Percentiles rank a stretch among this genome's conserved stretches.
These are phyloP conservation scores for Rubia yunnanensis DNA, from an alignment of 257 asterid genomes.

Conservation along the genomic window DNA sequence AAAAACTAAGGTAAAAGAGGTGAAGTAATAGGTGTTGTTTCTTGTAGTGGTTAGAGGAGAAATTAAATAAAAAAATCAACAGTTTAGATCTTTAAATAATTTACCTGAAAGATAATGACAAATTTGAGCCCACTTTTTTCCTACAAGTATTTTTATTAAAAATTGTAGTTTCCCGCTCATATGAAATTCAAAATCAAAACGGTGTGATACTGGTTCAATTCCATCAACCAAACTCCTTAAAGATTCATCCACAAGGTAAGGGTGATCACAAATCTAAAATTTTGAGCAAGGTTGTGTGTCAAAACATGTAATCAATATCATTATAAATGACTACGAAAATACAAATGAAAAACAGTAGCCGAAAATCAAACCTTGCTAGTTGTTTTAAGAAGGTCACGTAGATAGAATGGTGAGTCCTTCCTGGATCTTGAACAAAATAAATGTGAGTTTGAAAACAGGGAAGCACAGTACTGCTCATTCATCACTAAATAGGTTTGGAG, in stretches of 20 bases:
- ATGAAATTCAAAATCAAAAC: slow-evolving; percentile 41
- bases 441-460: slow-evolving; percentile 37
- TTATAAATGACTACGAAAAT: too few relatives aligned
- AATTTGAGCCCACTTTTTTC: slow-evolving; percentile 42
- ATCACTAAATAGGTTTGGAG: slow-evolving; percentile 48
- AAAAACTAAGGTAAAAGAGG: too few relatives aligned
- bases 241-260: slow-evolving; percentile 46
- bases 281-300: not conserved
- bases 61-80: too few relatives aligned
- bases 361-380: slow-evolving; percentile 36
- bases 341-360: not conserved
- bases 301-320: slow-evolving; percentile 10
- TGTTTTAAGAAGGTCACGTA: slow-evolving; percentile 33
- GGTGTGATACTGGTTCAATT: slow-evolving; percentile 32
- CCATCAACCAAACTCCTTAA: slow-evolving; percentile 25
- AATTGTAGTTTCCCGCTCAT: slow-evolving; percentile 52
- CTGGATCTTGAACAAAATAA: slow-evolving; percentile 28
- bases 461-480: slow-evolving; percentile 50
- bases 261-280: slow-evolving; percentile 66
- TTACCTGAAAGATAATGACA: slow-evolving; percentile 60
- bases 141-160: slow-evolving; percentile 40
- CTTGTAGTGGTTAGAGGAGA: too few relatives aligned
- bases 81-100: too few relatives aligned
- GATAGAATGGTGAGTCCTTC: slow-evolving; percentile 12
- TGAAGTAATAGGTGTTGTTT: too few relatives aligned